Evolutionary conservation across 2,329 filamentous ascomycete genomes (phyloP), one percentile per base, ranked within the genome.

Genomic region (Xylariales sp.): DNA sequence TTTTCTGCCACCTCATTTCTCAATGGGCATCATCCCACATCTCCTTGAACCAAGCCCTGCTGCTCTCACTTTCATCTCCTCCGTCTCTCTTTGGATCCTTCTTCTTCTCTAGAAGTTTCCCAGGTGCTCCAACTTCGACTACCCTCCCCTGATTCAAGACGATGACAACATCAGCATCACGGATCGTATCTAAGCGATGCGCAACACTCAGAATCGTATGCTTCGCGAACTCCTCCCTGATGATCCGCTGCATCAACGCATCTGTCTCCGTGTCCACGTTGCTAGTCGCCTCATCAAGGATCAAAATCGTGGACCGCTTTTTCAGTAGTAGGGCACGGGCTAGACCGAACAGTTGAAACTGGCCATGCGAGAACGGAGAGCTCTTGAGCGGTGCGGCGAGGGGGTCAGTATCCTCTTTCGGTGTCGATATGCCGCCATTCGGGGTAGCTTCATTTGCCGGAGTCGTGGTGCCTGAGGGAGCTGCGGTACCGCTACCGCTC

Each of bases 141-240:
- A 44, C 10, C 31, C 28, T 25, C 5, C 42, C 42, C 20, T 25
- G 20, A 7, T 44, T 20, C 15, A 44, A 18, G 6, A 44, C 36
- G 8, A 40, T 5, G 11, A 44, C 18, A 7, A 34, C n/a, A 11
- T 44, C 36, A 10, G 15, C 12, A 24, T 39, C 41, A 5, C 20
- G 7, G 21, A 44, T 34, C 8, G 42, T 44, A 5, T 44, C 42
- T 21, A 44, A 24, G 5, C 36, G 19, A 24, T 44, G 42, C 11
- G 42, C 42, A 10, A 44, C 21, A 4, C 20, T 32, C n/a, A 44
- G 6, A 4, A 40, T 21, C 8, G 42, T 44, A 7, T 39, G 18
- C 7, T 19, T 15, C 4, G 19, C 7, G 31, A 44, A 44, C 22
- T 34, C 36, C 21, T 44, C 42, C 11, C 29, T 20, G 15, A 44